phyloP scores from a whole-genome alignment of 2,329 filamentous ascomycete species.

The Diplocarpon rosae region DNA sequence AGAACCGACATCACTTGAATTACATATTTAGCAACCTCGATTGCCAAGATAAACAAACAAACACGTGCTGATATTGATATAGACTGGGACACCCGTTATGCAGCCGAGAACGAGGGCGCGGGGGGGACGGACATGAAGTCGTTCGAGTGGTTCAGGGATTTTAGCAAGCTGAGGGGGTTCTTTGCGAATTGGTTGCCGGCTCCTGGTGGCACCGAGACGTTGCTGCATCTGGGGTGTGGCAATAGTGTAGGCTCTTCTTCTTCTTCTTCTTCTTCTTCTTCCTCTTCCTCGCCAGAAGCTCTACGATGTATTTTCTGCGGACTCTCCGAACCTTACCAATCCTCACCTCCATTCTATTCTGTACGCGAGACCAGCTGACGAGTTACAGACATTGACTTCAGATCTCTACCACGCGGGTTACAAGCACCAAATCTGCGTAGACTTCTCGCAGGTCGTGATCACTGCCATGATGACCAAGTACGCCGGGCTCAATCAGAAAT shows the following conservation, averaged over 20 bases:
- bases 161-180: constrained; percentile 36
- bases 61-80: not conserved
- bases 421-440: constrained; percentile 40
- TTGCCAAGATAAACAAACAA: not conserved
- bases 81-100: constrained; percentile 9
- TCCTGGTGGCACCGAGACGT: constrained; percentile 27
- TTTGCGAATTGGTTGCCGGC: constrained; percentile 34
- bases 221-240: constrained; percentile 47
- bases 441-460: constrained; percentile 45
- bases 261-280: not conserved
- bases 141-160: constrained; percentile 42
- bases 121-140: constrained; percentile 2
- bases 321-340: not conserved
- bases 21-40: not conserved
- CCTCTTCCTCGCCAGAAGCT: not conserved
- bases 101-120: constrained; percentile 28
- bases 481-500: constrained; percentile 27
- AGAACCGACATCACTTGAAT: not conserved
- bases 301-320: not conserved
- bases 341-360: not conserved
- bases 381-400: constrained; percentile 37
- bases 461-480: constrained; percentile 39
- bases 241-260: constrained; percentile 37
- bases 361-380: not conserved
- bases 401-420: constrained; percentile 39